Evolutionary conservation across 768 basidiomycete genomes (phyloP).

Genomic region (Sporobolomyces pararoseus): DNA sequence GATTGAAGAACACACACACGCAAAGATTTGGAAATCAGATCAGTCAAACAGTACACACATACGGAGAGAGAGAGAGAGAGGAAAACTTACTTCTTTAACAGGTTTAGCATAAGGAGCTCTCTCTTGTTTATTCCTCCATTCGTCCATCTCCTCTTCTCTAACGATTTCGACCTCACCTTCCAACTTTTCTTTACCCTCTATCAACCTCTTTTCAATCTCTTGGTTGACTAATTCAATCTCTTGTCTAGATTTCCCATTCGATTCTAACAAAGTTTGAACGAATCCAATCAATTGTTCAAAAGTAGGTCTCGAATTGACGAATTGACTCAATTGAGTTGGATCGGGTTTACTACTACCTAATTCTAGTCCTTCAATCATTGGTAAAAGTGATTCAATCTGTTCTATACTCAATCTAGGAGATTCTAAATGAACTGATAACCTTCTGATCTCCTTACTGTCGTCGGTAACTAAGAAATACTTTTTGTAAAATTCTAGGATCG

Average conservation of each 20-base stretch:
- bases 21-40: too few relatives aligned
- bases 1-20: too few relatives aligned
- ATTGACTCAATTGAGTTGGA: constrained; percentile 59
- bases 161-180: constrained; percentile 60
- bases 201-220: constrained; percentile 46
- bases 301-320: constrained; percentile 59
- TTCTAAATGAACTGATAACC: constrained; percentile 69
- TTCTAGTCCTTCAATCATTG: constrained; percentile 55
- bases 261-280: too few relatives aligned
- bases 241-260: too few relatives aligned
- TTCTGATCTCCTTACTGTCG: too few relatives aligned
- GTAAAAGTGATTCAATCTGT: constrained; percentile 63
- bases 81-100: constrained; percentile 23
- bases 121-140: constrained; percentile 17
- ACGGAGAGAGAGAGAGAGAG: background rate
- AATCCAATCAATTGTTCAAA: too few relatives aligned
- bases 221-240: constrained; percentile 60
- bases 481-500: constrained; percentile 68
- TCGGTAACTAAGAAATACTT: constrained; percentile 67
- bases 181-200: constrained; percentile 55
- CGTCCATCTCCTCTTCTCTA: constrained; percentile 52
- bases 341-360: constrained; percentile 50
- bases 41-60: background rate
- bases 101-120: constrained; percentile 28
- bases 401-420: constrained; percentile 60